Conservation (phyloP, 2,329 filamentous ascomycete species). For the Coleophoma eucalyptorum region DNA sequence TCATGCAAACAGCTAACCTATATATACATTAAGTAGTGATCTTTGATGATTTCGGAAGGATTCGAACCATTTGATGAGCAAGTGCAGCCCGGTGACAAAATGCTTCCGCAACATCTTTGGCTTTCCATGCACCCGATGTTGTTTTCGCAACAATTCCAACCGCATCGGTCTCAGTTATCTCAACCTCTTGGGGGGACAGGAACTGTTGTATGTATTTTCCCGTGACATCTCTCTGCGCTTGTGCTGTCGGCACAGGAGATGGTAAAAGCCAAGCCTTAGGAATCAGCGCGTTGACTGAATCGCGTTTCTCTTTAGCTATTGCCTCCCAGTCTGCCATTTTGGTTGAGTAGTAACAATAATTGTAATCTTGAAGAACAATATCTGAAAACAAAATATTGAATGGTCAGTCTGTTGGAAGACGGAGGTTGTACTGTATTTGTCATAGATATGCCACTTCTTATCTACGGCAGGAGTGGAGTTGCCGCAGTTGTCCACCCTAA, state of each 20-base stretch:
- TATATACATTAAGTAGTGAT: conserved; percentile 33
- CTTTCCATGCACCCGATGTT: conserved; percentile 49
- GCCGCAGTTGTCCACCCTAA: too few relatives aligned
- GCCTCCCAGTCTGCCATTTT: conserved; percentile 40
- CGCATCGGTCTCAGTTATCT: conserved; percentile 58
- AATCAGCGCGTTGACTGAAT: conserved; percentile 48
- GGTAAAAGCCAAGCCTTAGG: conserved; percentile 51
- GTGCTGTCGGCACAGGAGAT: conserved; percentile 38
- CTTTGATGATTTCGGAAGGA: conserved; percentile 22
- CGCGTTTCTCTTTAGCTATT: conserved; percentile 47
- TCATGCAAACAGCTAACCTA: conserved; percentile 57
- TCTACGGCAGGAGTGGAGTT: too few relatives aligned
- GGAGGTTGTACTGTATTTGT: too few relatives aligned
- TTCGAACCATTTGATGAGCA: conserved; percentile 53
- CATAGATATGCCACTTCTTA: too few relatives aligned
- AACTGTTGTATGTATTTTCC: conserved; percentile 53
- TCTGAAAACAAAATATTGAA: too few relatives aligned
- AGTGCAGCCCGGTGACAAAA: conserved; percentile 52
- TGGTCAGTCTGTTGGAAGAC: too few relatives aligned
- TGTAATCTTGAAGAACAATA: too few relatives aligned
- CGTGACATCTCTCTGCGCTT: conserved; percentile 52
- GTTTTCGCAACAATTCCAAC: conserved; percentile 52
- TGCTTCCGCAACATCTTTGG: conserved; percentile 47
- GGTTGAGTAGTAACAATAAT: not conserved
- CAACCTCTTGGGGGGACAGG: conserved; percentile 46